Base-by-base conservation (phyloP, 108 stramenopile species). In the Heterococcus sp. region DNA sequence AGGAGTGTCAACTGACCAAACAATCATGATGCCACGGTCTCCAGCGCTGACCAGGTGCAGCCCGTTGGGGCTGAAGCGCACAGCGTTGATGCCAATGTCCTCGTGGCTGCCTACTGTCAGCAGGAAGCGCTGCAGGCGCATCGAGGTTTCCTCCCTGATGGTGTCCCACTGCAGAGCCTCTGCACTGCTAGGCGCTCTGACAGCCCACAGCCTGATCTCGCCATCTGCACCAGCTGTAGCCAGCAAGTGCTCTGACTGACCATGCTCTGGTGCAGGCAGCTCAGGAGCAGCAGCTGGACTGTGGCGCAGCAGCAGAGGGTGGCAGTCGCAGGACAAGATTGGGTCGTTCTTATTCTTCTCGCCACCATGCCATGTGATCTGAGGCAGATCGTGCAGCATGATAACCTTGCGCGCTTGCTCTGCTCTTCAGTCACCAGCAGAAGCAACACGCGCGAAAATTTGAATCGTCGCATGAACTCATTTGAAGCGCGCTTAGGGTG, bases 361-460 rank as follows among this genome's bases (percentile, higher is more conserved):
- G 31, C 87, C 90, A 33, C 93, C 91, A 38, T 91, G 93, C 95
- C 95, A 96, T 38, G 92, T 86, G 58, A 96, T 93, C 88, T 96
- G 95, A 4, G 95, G 95, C n/a, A 94, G 95, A 88, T 95, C 94
- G 5, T 95, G 90, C 69, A 91, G 94, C 95, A 94, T 95, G 32
- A 2, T 64, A 29, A 35, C 8, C 39, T 68, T 33, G 11, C 67
- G 26, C 58, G 26, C 58, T n/a, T n/a, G n/a, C n/a, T n/a, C n/a
- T n/a, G n/a, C n/a, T n/a, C n/a, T n/a, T n/a, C n/a, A n/a, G n/a
- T n/a, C n/a, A n/a, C n/a, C n/a, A n/a, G n/a, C n/a, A n/a, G n/a
- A n/a, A n/a, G n/a, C n/a, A n/a, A n/a, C n/a, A n/a, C n/a, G n/a
- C n/a, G n/a, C n/a, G n/a, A n/a, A n/a, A n/a, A n/a, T n/a, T n/a